Percentiles rank a stretch among this genome's conserved stretches.
phyloP scores from a whole-genome alignment of 2,329 filamentous ascomycete genomes.

The Talaromyces rugulosus region DNA sequence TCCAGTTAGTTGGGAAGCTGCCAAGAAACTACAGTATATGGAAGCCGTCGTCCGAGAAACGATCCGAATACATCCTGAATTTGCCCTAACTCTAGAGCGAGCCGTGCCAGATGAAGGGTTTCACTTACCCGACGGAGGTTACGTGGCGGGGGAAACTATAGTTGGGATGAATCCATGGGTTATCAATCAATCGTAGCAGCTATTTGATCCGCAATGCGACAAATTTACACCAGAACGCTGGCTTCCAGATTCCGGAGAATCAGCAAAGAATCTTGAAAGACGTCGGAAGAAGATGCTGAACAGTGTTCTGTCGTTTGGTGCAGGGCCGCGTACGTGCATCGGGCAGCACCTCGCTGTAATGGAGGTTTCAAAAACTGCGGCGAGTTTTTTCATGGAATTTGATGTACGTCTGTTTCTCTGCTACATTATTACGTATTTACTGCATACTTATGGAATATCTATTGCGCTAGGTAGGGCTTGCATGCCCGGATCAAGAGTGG shows the following conservation, averaged over 20 bases:
- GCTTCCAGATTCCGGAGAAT: constrained; percentile 15
- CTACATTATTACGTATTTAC: neutral
- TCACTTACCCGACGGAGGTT: constrained; percentile 14
- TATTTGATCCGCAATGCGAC: constrained; percentile 15
- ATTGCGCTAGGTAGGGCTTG: constrained; percentile 18
- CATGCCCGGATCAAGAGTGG: constrained; percentile 34
- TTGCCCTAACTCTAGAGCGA: constrained; percentile 14
- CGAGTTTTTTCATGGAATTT: constrained; percentile 38
- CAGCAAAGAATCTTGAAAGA: constrained; percentile 11
- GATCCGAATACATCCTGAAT: constrained; percentile 15
- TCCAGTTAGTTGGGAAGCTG: constrained; percentile 10
- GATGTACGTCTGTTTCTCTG: constrained; percentile 28
- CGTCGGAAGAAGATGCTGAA: constrained; percentile 19
- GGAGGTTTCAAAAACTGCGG: constrained; percentile 20
- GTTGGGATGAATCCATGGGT: constrained; percentile 27
- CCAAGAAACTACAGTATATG: constrained; percentile 10
- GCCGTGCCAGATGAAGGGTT: neutral
- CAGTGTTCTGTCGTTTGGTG: constrained; percentile 19
- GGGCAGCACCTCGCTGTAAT: constrained; percentile 17
- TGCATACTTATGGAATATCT: too few relatives aligned
- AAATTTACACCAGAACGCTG: too few relatives aligned
- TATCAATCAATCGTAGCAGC: constrained; percentile 17
- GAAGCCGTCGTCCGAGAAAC: constrained; percentile 15
- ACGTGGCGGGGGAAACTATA: constrained; percentile 19
- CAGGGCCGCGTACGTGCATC: constrained; percentile 17